These are phyloP conservation scores for Tetracladium marchalianum DNA, from an alignment of 495 filamentous ascomycete genomes.

Conservation along the genomic window DNA sequence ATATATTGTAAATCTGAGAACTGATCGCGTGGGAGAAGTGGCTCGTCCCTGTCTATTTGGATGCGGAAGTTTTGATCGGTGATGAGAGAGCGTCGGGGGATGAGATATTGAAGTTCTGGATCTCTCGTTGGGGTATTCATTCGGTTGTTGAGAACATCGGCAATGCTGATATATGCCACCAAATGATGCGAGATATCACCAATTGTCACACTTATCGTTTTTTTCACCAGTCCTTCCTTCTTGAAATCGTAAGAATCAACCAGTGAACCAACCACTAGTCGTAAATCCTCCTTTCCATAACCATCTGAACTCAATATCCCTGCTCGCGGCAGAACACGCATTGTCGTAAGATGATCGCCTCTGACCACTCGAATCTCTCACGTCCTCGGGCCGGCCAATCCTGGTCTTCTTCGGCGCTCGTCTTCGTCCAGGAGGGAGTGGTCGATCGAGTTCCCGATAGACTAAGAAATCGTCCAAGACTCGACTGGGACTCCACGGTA, in stretches of 20 bases:
- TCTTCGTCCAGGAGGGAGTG: constrained; percentile 81
- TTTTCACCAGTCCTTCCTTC: constrained; percentile 71
- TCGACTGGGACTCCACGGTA: constrained; percentile 81
- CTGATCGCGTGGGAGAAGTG: no score
- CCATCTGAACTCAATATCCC: no score
- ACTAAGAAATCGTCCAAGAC: constrained; percentile 78
- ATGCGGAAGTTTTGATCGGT: no score
- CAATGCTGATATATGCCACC: constrained; percentile 73
- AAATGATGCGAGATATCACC: constrained; percentile 62
- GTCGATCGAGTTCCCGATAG: constrained; percentile 73
- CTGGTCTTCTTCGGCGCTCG: constrained; percentile 64
- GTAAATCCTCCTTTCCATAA: no score
- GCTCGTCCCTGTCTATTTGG: no score
- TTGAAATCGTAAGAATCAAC: constrained; percentile 81
- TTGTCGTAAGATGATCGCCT: no score
- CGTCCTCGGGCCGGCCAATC: no score
- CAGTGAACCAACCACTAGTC: constrained; percentile 57
- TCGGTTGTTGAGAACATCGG: constrained; percentile 51
- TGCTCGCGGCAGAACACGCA: no score
- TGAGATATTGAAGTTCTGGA: no score
- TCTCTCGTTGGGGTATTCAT: constrained; percentile 50
- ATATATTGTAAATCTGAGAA: no score
- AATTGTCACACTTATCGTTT: constrained; percentile 71
- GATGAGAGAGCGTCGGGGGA: no score
- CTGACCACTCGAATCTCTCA: no score